Base-by-base conservation (phyloP, 768 basidiomycete species). In the Tylopilus felleus region DNA sequence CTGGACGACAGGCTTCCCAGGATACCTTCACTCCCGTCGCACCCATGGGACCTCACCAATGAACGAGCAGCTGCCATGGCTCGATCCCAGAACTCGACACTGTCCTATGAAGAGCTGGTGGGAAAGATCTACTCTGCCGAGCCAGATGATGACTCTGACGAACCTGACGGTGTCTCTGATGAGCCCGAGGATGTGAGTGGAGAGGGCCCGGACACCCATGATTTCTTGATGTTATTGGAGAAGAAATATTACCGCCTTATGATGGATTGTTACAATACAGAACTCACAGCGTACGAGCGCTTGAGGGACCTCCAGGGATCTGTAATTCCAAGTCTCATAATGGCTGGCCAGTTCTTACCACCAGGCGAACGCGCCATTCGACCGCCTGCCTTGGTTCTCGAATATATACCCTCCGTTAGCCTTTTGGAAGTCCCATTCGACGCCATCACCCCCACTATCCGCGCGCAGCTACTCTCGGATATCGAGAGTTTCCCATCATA, bases 401-500 rank as follows among this genome's bases (percentile, higher is more conserved):
- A 57, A 25, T 56, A 46, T 40, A 41, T 50, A n/a, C 53, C 53
- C 22, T 57, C 43, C 16, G 39, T 57, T 5, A 41, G 5, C 25
- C 47, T 56, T 21, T 1, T 2, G 6, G 54, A 49, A 14, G 44
- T 57, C 19, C 14, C 48, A 9, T 5, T 9, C n/a, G 1, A 16
- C 7, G 53, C 19, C 0, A 19, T 45, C 6, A 56, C 47, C 5
- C 52, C 42, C 2, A 44, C 14, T 33, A n/a, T 57, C 29, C 7
- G 42, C 28, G 5, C 23, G 10, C 16, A 45, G 29, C 9, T 56
- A 13, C 10, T 57, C 17, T 33, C 38, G 0, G 27, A 16, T 12
- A 14, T 57, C 9, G 52, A 45, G 13, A 23, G 19, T 5, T 45
- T 56, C 7, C 28, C 33, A 23, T 29, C 14, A 35, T 17, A 29